Evolutionary conservation across 306 rosid genomes (phyloP).

Genomic region (Pueraria montana): DNA sequence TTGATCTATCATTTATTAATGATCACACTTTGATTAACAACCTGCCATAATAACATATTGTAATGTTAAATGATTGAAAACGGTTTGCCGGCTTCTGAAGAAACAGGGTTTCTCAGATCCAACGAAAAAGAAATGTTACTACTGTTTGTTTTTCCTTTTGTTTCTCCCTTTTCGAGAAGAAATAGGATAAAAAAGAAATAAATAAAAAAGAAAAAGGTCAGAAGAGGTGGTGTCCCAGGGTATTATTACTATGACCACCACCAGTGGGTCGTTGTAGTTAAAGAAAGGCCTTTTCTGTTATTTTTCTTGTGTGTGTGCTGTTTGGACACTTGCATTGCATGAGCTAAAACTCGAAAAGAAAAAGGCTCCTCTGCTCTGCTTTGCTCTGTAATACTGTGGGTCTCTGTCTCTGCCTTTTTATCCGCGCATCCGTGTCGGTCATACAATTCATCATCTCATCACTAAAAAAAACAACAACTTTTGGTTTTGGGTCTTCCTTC

Average conservation of each 20-base stretch:
- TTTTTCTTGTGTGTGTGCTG: conserved; percentile 46
- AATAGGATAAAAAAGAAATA: background rate
- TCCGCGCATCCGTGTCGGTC: conserved; percentile 58
- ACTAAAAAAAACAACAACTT: background rate
- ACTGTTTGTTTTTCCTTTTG: background rate
- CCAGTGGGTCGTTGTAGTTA: conserved; percentile 6
- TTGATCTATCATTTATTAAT: background rate
- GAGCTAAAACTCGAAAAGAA: conserved; percentile 45
- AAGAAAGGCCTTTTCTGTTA: conserved; percentile 36
- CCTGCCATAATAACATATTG: background rate
- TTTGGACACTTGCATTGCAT: conserved; percentile 65
- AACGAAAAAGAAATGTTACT: conserved; percentile 50
- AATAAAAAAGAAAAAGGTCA: background rate
- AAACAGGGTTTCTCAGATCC: conserved; percentile 61
- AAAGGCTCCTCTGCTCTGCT: conserved; percentile 7
- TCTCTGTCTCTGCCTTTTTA: conserved; percentile 47
- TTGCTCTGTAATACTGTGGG: conserved; percentile 26
- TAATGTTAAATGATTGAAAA: no score
- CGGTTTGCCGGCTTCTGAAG: conserved; percentile 58
- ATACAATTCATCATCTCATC: conserved; percentile 31
- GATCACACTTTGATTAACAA: background rate
- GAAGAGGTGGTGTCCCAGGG: background rate
- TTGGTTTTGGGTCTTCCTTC: background rate
- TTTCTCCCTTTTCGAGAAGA: background rate
- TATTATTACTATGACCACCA: conserved; percentile 25